Percentiles rank a stretch among this genome's conserved stretches.
Conservation (phyloP, 2,329 filamentous ascomycete genomes). For the Aciculosporium take region DNA sequence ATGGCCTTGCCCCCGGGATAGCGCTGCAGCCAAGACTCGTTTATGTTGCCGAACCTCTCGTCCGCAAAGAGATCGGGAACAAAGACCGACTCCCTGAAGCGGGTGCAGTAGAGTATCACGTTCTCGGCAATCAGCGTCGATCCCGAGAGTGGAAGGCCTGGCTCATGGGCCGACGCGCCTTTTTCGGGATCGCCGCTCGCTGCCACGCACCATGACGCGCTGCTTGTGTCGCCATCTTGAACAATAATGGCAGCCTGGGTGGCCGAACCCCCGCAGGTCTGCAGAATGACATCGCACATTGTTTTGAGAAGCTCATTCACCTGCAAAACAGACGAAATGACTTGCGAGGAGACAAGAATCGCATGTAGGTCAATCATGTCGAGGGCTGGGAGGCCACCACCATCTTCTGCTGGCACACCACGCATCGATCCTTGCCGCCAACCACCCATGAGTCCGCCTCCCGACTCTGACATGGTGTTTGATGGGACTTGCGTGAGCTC, state of each 20-base stretch:
- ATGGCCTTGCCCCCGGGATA: constrained; percentile 60
- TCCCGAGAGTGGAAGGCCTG: constrained; percentile 48
- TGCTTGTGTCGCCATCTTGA: constrained; percentile 43
- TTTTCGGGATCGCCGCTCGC: constrained; percentile 58
- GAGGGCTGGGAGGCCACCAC: constrained; percentile 53
- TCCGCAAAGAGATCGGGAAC: constrained; percentile 59
- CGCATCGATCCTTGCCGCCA: constrained; percentile 50
- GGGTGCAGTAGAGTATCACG: constrained; percentile 61
- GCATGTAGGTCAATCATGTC: constrained; percentile 74
- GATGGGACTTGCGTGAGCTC: constrained; percentile 27
- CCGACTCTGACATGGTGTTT: constrained; percentile 33
- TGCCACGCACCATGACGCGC: constrained; percentile 54
- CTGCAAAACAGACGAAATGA: constrained; percentile 64
- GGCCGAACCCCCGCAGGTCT: constrained; percentile 58
- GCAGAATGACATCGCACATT: constrained; percentile 68
- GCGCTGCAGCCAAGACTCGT: constrained; percentile 50
- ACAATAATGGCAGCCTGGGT: constrained; percentile 61
- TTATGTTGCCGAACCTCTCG: constrained; percentile 65
- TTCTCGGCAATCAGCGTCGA: constrained; percentile 61
- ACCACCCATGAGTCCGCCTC: constrained; percentile 45
- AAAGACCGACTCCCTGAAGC: constrained; percentile 63
- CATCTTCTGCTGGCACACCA: constrained; percentile 37
- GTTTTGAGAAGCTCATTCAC: constrained; percentile 64
- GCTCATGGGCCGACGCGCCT: constrained; percentile 51
- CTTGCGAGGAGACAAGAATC: constrained; percentile 64